Evolutionary conservation across 257 asterid species (phyloP).

Genomic region (Nicotiana paniculata): DNA sequence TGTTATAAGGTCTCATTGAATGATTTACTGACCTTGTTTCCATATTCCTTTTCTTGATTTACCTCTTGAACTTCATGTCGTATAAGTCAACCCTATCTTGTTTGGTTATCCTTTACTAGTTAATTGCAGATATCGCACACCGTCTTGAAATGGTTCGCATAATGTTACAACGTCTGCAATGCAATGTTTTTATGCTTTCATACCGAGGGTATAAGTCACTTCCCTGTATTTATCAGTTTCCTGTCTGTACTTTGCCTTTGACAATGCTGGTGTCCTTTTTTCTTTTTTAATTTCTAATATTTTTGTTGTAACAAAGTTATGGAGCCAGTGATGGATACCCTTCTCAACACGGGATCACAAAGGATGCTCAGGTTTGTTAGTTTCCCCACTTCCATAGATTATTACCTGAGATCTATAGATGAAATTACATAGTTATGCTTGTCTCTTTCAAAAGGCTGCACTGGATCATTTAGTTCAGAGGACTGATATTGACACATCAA

Average conservation of each 20-base stretch:
- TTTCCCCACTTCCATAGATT: not conserved
- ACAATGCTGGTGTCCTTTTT: conserved; percentile 3
- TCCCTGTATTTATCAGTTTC: not conserved
- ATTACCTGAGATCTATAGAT: not conserved
- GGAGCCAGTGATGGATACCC: conserved; percentile 99
- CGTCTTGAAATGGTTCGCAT: conserved; percentile 94
- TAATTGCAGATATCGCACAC: conserved; percentile 78
- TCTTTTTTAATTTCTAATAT: conserved; percentile 12
- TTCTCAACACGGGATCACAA: conserved; percentile 80
- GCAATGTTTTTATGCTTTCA: conserved; percentile 99
- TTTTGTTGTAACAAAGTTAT: conserved; percentile 42
- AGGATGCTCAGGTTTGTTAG: conserved; percentile 88
- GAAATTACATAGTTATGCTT: conserved; percentile 12
- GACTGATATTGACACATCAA: conserved; percentile 80
- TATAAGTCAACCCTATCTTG: not conserved
- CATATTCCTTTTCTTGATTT: conserved; percentile 3
- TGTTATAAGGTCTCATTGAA: not conserved
- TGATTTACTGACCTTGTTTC: not conserved
- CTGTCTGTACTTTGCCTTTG: conserved; percentile 7
- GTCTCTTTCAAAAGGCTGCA: conserved; percentile 62
- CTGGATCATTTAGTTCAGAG: conserved; percentile 88
- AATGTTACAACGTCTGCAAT: conserved; percentile 77
- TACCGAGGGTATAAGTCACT: conserved; percentile 72
- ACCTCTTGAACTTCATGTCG: not conserved
- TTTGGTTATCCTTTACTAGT: conserved; percentile 49